Base-by-base conservation (phyloP, 768 basidiomycete species). In the Astraeus odoratus region DNA sequence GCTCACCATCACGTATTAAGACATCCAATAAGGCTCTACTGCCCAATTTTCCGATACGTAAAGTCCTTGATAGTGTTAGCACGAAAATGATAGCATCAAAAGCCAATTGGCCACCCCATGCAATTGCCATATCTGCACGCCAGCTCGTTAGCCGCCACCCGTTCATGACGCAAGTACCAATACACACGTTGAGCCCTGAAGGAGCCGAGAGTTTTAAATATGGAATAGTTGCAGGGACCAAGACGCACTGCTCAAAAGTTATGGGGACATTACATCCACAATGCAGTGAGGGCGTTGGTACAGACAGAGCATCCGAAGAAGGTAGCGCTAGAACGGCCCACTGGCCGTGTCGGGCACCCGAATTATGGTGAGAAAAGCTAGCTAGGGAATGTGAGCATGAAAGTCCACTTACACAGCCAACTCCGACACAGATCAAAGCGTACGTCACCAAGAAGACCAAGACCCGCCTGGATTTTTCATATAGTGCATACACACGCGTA, bases 401-500 rank as follows among this genome's bases (percentile, higher is more conserved):
- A 2, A n/a, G 15, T 15, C 16, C 10, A 44, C 52, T 31, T 27
- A 56, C 56, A 16, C 43, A 9, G 26, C 44, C 20, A 12, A 50
- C 49, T 8, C 19, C 30, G 15, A 53, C 6, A 18, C 23, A 9
- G 1, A n/a, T 31, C 20, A 37, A 4, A 1, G 20, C 19, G 7
- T 43, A 1, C 3, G 27, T 29, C 12, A 42, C 38, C 13, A 57
- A 19, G 6, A 26, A n/a, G 12, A 9, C 4, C 5, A 57, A 35
- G 13, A 55, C 34, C 3, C 31, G 24, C 4, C 46, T 39, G 24
- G 35, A 49, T 38, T 46, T 46, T 12, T 44, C 25, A 15, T 51
- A 55, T 19, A 58, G 43, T 4, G 53, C 56, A 22, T 57, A 58
- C 6, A 53, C 51, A 10, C 53, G 57, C 41, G 57, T 55, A 3